Base-by-base conservation (phyloP, 1,284 basidiomycete species). In the Acaromyces ingoldii region DNA sequence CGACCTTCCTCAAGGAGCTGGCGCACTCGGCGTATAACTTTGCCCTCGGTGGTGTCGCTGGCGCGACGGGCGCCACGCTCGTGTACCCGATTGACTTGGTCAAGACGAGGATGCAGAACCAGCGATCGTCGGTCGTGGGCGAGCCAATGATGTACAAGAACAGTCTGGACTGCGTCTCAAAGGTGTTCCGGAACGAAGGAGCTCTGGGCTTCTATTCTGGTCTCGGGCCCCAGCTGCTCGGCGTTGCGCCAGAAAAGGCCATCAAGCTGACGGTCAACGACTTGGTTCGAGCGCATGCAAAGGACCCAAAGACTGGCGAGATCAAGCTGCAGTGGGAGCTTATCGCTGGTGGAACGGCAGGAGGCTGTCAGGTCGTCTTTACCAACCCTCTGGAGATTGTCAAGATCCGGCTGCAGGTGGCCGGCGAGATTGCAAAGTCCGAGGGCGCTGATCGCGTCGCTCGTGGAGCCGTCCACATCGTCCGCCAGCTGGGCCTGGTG, bases 331-430 rank as follows among this genome's bases (percentile, higher is more conserved):
- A 74, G 17, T 92, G 89, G 87, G 95, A 98, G 78, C 65, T 98
- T 9, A 59, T 90, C 9, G 93, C 93, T 36, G 93, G 93, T 80
- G 93, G 88, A 70, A 80, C 83, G 33, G 93, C 93, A 28, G 93
- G 93, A 77, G 95, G 88, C 74, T 93, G 90, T 74, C 93, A 98
- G 86, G 93, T 98, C 66, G 89, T 92, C 56, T 95, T 97, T 71
- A 96, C 92, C 34, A 97, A 97, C 77, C 92, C 93, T 21, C 79
- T 97, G 38, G 90, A 92, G 49, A 77, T 76, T 51, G 67, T 90
- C 59, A 97, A 98, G 81, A 98, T 98, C 72, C 88, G 93, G 53
- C 79, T 98, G 39, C 95, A 99, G 76, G 81, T 99, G 50, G 91
- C 93, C 76, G 93, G 95, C 39, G 93, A 98, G 79, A 85, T 89